Conservation (phyloP, 2,329 filamentous ascomycete species). For the Colletotrichum musae region DNA sequence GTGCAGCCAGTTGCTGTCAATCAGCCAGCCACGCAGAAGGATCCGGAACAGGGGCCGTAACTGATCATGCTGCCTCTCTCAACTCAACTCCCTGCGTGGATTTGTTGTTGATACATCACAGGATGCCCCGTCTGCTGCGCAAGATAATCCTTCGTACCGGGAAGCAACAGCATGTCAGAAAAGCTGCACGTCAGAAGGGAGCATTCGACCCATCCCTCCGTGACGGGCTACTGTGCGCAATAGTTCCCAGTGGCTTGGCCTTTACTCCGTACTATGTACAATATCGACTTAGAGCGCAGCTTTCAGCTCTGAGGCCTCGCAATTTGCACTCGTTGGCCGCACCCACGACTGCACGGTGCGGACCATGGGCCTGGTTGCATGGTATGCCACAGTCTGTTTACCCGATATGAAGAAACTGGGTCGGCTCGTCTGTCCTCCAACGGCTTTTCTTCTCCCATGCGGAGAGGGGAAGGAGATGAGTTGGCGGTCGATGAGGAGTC, state of each 20-base stretch:
- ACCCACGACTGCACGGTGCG: slow-evolving; percentile 22
- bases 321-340: slow-evolving; percentile 15
- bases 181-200: slow-evolving; percentile 37
- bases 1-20: slow-evolving; percentile 1
- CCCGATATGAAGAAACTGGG: slow-evolving; percentile 34
- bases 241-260: neutral
- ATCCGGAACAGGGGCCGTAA: slow-evolving; percentile 17
- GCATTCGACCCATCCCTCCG: slow-evolving; percentile 20
- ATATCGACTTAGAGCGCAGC: neutral
- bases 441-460: slow-evolving; percentile 23
- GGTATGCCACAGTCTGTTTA: slow-evolving; percentile 22
- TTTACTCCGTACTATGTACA: neutral
- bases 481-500: slow-evolving; percentile 40
- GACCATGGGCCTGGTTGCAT: slow-evolving; percentile 11
- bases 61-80: slow-evolving; percentile 8
- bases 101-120: neutral
- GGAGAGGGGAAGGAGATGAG: slow-evolving; percentile 36
- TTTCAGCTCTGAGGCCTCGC: neutral
- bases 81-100: neutral
- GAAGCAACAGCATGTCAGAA: slow-evolving; percentile 29
- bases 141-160: slow-evolving; percentile 20
- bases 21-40: slow-evolving; percentile 8
- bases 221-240: slow-evolving; percentile 21
- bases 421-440: slow-evolving; percentile 22
- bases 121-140: neutral